These are phyloP conservation scores for Cladosporium phlei DNA, from an alignment of 2,329 filamentous ascomycete genomes.

Conservation along the genomic window DNA sequence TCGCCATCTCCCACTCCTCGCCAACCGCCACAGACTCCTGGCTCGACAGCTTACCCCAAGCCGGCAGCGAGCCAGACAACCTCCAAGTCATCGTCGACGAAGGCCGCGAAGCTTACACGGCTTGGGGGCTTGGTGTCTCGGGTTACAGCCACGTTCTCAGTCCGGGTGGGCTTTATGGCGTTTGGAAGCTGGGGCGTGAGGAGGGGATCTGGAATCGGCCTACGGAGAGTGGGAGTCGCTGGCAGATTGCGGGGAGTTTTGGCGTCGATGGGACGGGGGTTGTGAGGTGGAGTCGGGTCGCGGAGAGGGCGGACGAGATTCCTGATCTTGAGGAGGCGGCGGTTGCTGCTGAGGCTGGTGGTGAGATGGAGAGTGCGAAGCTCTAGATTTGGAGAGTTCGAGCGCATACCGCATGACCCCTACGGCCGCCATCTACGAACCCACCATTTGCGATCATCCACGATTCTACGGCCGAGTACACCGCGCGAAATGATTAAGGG, in stretches of 20 bases:
- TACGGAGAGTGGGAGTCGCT: constrained; percentile 61
- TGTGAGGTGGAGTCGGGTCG: constrained; percentile 44
- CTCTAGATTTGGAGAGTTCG: neutral
- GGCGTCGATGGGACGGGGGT: constrained; percentile 52
- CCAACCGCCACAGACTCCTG: constrained; percentile 52
- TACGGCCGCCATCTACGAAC: too few relatives aligned
- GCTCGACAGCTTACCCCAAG: constrained; percentile 41
- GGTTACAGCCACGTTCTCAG: constrained; percentile 60
- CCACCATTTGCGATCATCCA: too few relatives aligned
- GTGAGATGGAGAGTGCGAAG: neutral
- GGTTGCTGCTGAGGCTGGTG: neutral
- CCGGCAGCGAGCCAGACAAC: constrained; percentile 53
- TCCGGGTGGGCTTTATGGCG: constrained; percentile 54
- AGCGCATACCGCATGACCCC: too few relatives aligned
- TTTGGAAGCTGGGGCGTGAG: constrained; percentile 53
- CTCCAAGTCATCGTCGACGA: constrained; percentile 58
- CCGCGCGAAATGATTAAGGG: too few relatives aligned
- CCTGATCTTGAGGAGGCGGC: constrained; percentile 11
- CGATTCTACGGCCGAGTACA: too few relatives aligned
- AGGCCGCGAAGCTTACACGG: constrained; percentile 55
- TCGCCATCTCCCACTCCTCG: constrained; percentile 60
- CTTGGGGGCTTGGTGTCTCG: constrained; percentile 61
- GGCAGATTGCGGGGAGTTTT: constrained; percentile 65
- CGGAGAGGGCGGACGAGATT: constrained; percentile 26
- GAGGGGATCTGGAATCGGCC: constrained; percentile 64